Base-by-base conservation (phyloP, 1,284 basidiomycete genomes). In the Puccinia horiana region DNA sequence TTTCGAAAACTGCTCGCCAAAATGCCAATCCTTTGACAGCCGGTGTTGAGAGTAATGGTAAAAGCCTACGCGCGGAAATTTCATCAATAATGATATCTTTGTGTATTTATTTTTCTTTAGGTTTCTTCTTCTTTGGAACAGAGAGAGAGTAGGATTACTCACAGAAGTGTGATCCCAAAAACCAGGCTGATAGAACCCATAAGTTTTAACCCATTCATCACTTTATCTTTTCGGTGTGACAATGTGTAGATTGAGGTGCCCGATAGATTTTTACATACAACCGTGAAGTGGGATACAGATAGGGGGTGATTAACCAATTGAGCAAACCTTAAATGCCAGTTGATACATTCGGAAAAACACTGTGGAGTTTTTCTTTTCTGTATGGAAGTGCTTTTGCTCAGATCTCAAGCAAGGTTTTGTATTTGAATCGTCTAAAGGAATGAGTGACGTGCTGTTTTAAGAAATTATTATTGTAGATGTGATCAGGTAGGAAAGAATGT, bases 21-120 rank as follows among this genome's bases (percentile, higher is more conserved):
- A 80, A 72, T 72, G 77, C 26, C 29, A 80, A 58, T 16, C 65
- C 54, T 80, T 56, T 69, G 54, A 80, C 26, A 9, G 72, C 65
- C n/a, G 77, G 77, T 56, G 52, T 72, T 54, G 77, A 70, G 29
- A 80, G 77, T 47, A 80, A 44, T 26, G 77, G 77, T 44, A 80
- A 47, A 49, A 80, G 42, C 61, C 77, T 80, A 49, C 26, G 2
- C 18, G n/a, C 20, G 61, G 12, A 44, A 47, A 58, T 23, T 49
- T 9, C 2, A 49, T 47, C 29, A 23, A 37, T 56, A 5, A 75
- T 32, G n/a, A n/a, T 32, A n/a, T 32, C 16, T 9, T 42, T 29
- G 47, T 47, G 3, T 18, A n/a, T 52, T 18, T 26, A 47, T 47
- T 32, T 16, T 29, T 72, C 49, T 72, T 6, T 20, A 11, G 56